Evolutionary conservation across 129 eudicot species (phyloP), one percentile per base, ranked within the genome.

Genomic region (Flaveria sonorensis): DNA sequence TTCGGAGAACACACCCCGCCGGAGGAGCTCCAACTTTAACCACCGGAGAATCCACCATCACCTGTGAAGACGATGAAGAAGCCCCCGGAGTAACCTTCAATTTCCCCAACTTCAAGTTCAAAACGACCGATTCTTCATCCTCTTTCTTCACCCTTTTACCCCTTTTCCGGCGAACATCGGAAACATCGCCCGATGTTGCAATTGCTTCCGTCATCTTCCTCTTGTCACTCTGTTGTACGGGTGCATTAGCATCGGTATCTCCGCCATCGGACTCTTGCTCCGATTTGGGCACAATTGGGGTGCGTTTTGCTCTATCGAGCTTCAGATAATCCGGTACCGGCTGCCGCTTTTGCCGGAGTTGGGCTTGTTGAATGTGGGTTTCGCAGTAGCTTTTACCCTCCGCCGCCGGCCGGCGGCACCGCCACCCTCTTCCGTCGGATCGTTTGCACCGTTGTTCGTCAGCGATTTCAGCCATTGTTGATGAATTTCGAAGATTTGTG

Each of bases 91-190:
- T 48, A 53, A 92, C 88, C 42, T 81, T 84, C 93, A 89, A 81
- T 3, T 70, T 45, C 19, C 92, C 98, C 68, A 74, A 55, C 43
- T 89, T 92, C 73, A 92, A 77, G n/a, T 83, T 76, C 7, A 66
- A 80, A 2, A 66, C 48, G 47, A 79, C 66, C 55, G 48, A 68
- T 76, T 6, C 24, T 19, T 95, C 83, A 67, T 83, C 87, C 84
- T 82, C 82, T 76, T 83, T 87, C 68, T 86, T 77, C 82, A 42
- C 30, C 75, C 78, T 68, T 80, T 85, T 90, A 89, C 51, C 86
- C 48, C 50, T 56, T 19, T 71, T 64, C 32, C 36, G 15, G 7
- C 36, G 65, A 4, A 59, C 65, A 59, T 21, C 65, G 7, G 39
- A 18, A 45, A 47, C 42, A 70, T 24, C 23, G 20, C 50, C 74